Conservation (phyloP, 345 rosid species). For the Dimocarpus longan region DNA sequence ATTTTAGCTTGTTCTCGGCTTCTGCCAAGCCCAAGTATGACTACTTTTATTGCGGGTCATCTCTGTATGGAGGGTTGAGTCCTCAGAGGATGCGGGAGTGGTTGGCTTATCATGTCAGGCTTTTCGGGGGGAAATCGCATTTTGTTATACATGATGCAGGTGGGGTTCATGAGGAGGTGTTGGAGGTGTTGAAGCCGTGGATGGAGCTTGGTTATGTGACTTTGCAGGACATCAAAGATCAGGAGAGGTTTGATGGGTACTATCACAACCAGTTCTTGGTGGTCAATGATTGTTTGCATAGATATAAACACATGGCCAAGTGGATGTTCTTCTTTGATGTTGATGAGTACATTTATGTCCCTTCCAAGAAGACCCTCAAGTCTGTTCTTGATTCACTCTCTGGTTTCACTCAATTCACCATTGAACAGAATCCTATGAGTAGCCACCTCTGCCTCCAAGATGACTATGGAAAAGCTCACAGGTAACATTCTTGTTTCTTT, state of each 20-base stretch:
- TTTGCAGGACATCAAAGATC: constrained; percentile 73
- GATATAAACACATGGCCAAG: constrained; percentile 69
- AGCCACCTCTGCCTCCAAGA: constrained; percentile 64
- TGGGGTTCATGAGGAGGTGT: constrained; percentile 71
- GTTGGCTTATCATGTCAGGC: constrained; percentile 78
- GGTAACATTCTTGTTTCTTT: constrained; percentile 38
- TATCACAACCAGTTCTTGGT: constrained; percentile 95
- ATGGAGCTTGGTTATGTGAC: constrained; percentile 86
- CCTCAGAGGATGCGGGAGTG: constrained; percentile 87
- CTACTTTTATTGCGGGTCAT: constrained; percentile 84
- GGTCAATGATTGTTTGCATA: constrained; percentile 86
- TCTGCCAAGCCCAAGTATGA: constrained; percentile 61
- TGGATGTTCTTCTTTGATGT: constrained; percentile 97
- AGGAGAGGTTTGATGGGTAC: constrained; percentile 92
- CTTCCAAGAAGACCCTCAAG: constrained; percentile 51
- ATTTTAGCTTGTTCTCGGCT: constrained; percentile 36
- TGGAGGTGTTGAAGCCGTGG: constrained; percentile 85
- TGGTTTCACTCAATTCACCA: constrained; percentile 65
- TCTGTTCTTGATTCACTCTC: constrained; percentile 67
- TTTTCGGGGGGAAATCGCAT: constrained; percentile 75
- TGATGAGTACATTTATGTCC: constrained; percentile 74
- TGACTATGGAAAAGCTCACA: constrained; percentile 65
- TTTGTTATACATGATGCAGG: constrained; percentile 92
- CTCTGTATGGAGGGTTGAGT: constrained; percentile 73
- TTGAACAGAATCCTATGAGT: constrained; percentile 88